Evolutionary conservation across 2,329 filamentous ascomycete genomes (phyloP), one percentile per base, ranked within the genome.

Genomic region (Exophiala viscosa): DNA sequence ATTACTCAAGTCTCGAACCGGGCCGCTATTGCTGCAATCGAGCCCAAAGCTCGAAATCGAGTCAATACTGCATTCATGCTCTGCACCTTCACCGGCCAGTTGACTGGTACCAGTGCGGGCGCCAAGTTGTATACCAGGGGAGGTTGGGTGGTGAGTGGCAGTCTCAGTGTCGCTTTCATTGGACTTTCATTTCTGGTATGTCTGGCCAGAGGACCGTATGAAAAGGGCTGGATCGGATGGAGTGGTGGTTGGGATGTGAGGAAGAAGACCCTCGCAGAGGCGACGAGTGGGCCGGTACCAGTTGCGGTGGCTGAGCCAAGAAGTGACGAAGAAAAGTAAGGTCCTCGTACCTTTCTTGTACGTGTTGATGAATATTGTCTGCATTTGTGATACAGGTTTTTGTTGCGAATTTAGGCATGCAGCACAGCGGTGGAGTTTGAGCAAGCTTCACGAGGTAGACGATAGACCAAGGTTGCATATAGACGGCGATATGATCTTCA

Each of bases 21-120:
- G 0, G 76, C 78, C 0, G 77, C 81, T 3, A 87, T 93, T 15
- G 91, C 88, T 61, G 70, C 74, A 1, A 82, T 92, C 17, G 85
- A 86, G 48, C 83, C 87, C 0, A 84, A 82, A 54, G 84, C 84
- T 0, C 72, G 86, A 3, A 93, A 90, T 68, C 71, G 88, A 3
- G 79, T 92, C 18, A 93, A 93, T 65, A 90, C 88, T 0, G 86
- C 84, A 1, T 93, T 90, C 64, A 93, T 92, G 88, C 77, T 90
- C 0, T 77, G 79, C 6, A 83, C 81, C 0, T 92, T 92, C 63
- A 82, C 79, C 23, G 88, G 88, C 0, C 88, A 93, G 71, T 64
- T 93, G 42, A 84, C 84, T 1, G 88, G 88, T 0, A 85, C 83
- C 0, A 75, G 80, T 1, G 80, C 81, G 3, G 80, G 81, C 0